Evolutionary conservation across 1,139 yeast species (phyloP), one percentile per base, ranked within the genome.

Genomic region (Hansenula anomala): DNA sequence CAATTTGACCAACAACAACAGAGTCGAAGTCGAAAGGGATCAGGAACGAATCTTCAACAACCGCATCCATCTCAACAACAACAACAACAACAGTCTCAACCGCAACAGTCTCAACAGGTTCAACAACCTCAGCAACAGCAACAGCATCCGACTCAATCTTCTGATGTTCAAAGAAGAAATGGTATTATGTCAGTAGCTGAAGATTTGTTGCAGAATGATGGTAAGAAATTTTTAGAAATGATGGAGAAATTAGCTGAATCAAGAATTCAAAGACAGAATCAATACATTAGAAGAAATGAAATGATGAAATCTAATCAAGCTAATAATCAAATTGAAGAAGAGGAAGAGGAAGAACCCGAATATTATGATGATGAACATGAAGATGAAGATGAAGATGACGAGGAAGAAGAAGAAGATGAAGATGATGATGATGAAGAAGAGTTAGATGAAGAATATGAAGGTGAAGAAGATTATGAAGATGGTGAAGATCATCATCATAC

Each of bases 121-220:
- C n/a, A n/a, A n/a, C n/a, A n/a, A 13, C 30, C 27, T 24, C 30
- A 31, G 22, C 18, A n/a, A 4, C 20, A 22, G 10, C 8, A 9
- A 4, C 26, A 30, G 12, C 23, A 24, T 12, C 10, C 37, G 11
- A 36, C 26, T 16, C 16, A 12, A 25, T 15, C 26, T 15, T 20
- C 27, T 7, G 39, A 33, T 2, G 19, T 37, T 6, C 30, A 44
- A 6, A 41, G 47, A 36, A 37, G 45, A 18, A 49, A 45, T 30
- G 73, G 73, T 4, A 55, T 80, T 19, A 67, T 80, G 37, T 73
- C 76, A 13, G 83, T 86, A 37, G 92, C 94, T 0, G 94, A 86
- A 48, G 95, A 86, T 55, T 61, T 87, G 25, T 65, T 85, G 41
- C 77, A 76, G 46, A 82, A 83, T 55, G 88, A 83, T 48, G 95